Percentiles rank a stretch among this genome's conserved stretches.
Evolutionary conservation across 1,284 basidiomycete genomes (phyloP).

Genomic region (Schizopora paradoxa): DNA sequence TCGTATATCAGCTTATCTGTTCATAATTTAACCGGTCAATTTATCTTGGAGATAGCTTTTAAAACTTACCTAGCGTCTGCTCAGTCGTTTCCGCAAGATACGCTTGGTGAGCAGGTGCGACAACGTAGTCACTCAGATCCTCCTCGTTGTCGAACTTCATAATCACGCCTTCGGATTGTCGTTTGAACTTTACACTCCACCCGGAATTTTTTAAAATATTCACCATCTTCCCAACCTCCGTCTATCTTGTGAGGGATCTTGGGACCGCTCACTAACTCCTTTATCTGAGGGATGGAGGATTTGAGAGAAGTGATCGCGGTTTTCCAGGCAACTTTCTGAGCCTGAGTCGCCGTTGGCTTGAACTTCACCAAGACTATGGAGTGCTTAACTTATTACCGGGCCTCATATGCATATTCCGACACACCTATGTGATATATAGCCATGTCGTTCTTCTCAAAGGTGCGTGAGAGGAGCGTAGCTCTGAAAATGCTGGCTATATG

Average conservation of each 20-base stretch:
- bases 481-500: constrained; percentile 3
- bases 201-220: background rate
- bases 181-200: background rate
- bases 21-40: background rate
- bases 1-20: constrained; percentile 18
- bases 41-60: background rate
- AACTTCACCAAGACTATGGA: constrained; percentile 16
- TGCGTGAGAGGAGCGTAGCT: too few relatives aligned
- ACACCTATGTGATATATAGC: constrained; percentile 18
- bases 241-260: constrained; percentile 17
- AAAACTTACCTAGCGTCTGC: constrained; percentile 13
- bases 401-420: background rate
- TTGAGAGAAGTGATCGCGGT: constrained; percentile 8
- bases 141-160: constrained; percentile 16
- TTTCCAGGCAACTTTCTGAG: constrained; percentile 16
- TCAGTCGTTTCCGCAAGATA: constrained; percentile 17
- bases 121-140: constrained; percentile 10
- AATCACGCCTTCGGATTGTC: constrained; percentile 12
- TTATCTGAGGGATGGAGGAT: constrained; percentile 14
- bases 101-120: constrained; percentile 10
- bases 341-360: constrained; percentile 7
- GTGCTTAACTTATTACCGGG: background rate
- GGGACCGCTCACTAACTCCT: constrained; percentile 12
- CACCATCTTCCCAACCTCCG: constrained; percentile 17
- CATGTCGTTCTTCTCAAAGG: constrained; percentile 3